A percentile compares a stretch with the other conserved stretches of the same genome.
phyloP scores from a whole-genome alignment of 345 rosid genomes.

The Syzygium aqueum region DNA sequence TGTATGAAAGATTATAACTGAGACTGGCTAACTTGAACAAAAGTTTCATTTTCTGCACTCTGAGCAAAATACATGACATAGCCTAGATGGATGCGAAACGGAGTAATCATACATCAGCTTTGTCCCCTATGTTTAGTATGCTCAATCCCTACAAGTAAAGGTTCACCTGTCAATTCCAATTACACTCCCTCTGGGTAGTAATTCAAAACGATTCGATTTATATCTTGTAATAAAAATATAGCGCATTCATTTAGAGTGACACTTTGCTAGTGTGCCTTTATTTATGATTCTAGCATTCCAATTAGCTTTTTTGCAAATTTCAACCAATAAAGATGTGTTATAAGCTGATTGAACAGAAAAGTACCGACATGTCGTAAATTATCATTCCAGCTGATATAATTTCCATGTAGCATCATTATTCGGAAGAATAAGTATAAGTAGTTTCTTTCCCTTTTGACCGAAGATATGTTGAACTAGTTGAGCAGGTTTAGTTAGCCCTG shows the following conservation, averaged over 20 bases:
- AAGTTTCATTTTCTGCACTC: neutral
- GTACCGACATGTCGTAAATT: neutral
- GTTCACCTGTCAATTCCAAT: neutral
- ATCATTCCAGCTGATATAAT: neutral
- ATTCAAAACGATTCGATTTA: neutral
- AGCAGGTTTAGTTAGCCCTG: neutral
- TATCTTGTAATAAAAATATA: neutral
- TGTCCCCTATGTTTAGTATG: neutral
- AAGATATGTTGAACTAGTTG: neutral
- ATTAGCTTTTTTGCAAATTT: neutral
- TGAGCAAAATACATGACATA: neutral
- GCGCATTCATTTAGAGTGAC: neutral
- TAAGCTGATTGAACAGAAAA: neutral
- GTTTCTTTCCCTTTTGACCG: neutral
- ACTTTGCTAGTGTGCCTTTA: neutral
- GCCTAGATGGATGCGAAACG: neutral
- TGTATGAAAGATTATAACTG: neutral
- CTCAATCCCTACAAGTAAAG: neutral
- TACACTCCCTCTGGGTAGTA: neutral
- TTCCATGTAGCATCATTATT: neutral
- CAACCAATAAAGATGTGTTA: neutral
- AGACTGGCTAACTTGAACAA: neutral
- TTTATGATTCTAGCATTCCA: neutral
- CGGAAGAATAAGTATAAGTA: neutral
- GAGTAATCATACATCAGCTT: neutral